Evolutionary conservation across 2,329 filamentous ascomycete genomes (phyloP).

Genomic region (Cladophialophora carrionii): DNA sequence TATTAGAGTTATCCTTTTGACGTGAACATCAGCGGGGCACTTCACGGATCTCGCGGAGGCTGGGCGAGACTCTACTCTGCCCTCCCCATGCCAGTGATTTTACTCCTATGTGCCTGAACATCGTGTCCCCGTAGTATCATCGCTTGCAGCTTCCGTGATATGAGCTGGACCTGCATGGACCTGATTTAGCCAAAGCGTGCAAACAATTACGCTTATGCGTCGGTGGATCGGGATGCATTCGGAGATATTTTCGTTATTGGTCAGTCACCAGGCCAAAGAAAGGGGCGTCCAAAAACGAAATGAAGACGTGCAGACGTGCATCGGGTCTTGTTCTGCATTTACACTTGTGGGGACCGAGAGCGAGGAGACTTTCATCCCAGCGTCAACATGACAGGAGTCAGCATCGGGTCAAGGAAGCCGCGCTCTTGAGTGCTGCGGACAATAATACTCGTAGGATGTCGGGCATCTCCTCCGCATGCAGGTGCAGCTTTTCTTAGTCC

Average conservation of each 20-base stretch:
- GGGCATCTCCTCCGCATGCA: slow-evolving; percentile 2
- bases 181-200: slow-evolving; percentile 8
- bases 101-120: slow-evolving; percentile 1
- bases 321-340: slow-evolving; percentile 23
- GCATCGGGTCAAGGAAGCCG: background rate
- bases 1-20: background rate
- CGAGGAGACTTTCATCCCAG: slow-evolving; percentile 7
- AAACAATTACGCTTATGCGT: slow-evolving; percentile 30
- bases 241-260: slow-evolving; percentile 25
- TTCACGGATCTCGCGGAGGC: background rate
- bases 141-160: background rate
- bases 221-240: slow-evolving; percentile 18
- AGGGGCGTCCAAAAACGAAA: slow-evolving; percentile 21
- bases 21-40: background rate
- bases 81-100: background rate
- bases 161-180: slow-evolving; percentile 9
- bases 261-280: slow-evolving; percentile 9
- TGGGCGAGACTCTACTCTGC: slow-evolving; percentile 6
- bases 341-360: slow-evolving; percentile 13
- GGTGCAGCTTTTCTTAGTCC: slow-evolving; percentile 5
- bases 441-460: background rate
- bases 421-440: background rate
- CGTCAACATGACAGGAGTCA: slow-evolving; percentile 12
- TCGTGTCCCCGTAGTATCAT: slow-evolving; percentile 17
- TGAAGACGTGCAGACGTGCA: slow-evolving; percentile 16